Evolutionary conservation across 805 yeast species (phyloP).

Genomic region (Metschnikowia picachoensis): DNA sequence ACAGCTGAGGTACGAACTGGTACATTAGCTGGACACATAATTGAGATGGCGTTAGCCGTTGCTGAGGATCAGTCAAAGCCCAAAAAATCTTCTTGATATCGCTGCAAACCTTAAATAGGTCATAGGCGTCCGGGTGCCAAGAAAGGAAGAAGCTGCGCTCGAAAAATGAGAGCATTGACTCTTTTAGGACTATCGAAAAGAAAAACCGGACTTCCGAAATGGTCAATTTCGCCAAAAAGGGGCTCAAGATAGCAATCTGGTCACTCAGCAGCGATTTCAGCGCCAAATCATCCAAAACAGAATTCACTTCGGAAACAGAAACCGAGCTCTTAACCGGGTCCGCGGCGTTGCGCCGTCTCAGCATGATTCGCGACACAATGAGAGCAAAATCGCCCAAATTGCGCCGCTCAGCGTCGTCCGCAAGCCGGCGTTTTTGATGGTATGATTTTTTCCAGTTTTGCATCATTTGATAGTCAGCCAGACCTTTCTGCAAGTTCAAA

Average conservation of each 20-base stretch:
- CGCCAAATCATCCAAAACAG: conserved; percentile 27
- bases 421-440: conserved; percentile 28
- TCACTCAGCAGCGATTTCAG: conserved; percentile 25
- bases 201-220: conserved; percentile 66
- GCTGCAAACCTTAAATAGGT: conserved; percentile 60
- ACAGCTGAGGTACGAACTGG: conserved; percentile 76
- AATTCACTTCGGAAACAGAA: conserved; percentile 31
- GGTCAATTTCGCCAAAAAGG: conserved; percentile 51
- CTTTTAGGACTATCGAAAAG: conserved; percentile 60
- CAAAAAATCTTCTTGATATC: conserved; percentile 57
- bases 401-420: conserved; percentile 42
- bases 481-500: conserved; percentile 54
- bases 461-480: conserved; percentile 51
- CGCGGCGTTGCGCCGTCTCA: conserved; percentile 48
- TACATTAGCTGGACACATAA: conserved; percentile 41
- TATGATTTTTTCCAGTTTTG: conserved; percentile 35
- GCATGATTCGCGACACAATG: conserved; percentile 49
- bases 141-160: conserved; percentile 52
- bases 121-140: conserved; percentile 81
- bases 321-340: conserved; percentile 21
- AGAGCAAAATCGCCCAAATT: conserved; percentile 38
- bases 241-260: conserved; percentile 43
- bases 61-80: conserved; percentile 47
- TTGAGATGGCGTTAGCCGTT: conserved; percentile 39
- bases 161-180: conserved; percentile 55